phyloP scores from a whole-genome alignment of 768 basidiomycete genomes.

The Leccinum aurantiacum region DNA sequence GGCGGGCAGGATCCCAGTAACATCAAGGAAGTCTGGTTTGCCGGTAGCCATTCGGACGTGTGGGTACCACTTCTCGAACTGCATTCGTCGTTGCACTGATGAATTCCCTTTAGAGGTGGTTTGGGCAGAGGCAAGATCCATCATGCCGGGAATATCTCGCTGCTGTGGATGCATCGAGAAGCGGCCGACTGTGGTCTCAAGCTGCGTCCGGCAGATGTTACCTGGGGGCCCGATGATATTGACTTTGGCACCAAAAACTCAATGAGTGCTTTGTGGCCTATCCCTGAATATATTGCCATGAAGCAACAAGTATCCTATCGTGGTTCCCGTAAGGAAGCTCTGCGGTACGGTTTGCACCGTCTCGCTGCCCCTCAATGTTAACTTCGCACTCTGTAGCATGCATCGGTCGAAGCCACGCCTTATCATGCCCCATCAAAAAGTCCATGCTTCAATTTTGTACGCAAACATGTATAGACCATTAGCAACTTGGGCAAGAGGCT shows the following conservation, averaged over 20 bases:
- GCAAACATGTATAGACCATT: neutral
- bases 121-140: neutral
- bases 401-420: constrained; percentile 14
- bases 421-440: neutral
- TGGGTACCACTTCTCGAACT: neutral
- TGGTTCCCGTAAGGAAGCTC: too few species aligned
- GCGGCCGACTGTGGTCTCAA: neutral
- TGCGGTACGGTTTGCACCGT: too few species aligned
- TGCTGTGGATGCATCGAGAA: neutral
- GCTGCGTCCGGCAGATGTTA: constrained; percentile 14
- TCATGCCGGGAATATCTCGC: neutral
- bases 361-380: neutral
- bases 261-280: too few species aligned
- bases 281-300: too few species aligned
- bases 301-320: too few species aligned
- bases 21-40: neutral
- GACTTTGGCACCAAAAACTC: too few species aligned
- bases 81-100: neutral
- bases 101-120: constrained; percentile 8
- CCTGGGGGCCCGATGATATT: too few species aligned
- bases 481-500: neutral
- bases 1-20: too few species aligned
- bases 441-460: neutral
- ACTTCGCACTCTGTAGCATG: neutral
- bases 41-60: constrained; percentile 23